A percentile compares a stretch with the other conserved stretches of the same genome.
phyloP scores from a whole-genome alignment of 2,329 filamentous ascomycete species.

The Talaromyces sp. region DNA sequence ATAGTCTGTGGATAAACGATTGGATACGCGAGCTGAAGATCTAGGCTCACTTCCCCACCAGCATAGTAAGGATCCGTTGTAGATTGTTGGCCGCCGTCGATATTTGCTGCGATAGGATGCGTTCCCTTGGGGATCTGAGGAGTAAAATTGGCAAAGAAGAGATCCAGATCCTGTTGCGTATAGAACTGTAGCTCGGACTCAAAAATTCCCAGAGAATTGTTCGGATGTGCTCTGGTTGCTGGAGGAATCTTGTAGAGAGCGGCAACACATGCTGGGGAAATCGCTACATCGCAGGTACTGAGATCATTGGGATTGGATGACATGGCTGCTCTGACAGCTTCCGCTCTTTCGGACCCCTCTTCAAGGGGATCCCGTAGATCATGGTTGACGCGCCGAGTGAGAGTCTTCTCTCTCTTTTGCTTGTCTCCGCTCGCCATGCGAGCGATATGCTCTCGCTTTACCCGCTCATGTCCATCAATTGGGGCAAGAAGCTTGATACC shows the following conservation, averaged over 20 bases:
- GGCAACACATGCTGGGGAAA: constrained; percentile 56
- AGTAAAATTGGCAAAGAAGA: constrained; percentile 48
- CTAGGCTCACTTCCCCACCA: constrained; percentile 51
- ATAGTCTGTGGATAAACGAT: constrained; percentile 53
- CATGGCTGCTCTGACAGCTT: background rate
- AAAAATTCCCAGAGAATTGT: constrained; percentile 53
- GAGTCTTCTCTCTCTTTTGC: background rate
- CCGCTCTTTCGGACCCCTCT: background rate
- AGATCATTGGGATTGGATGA: constrained; percentile 11
- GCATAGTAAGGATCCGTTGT: constrained; percentile 27
- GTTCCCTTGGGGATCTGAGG: constrained; percentile 42
- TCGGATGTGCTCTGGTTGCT: constrained; percentile 33
- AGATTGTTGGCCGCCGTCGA: constrained; percentile 46
- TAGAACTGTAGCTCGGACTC: constrained; percentile 53
- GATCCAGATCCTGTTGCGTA: constrained; percentile 48
- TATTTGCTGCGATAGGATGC: constrained; percentile 44
- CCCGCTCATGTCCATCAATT: constrained; percentile 23
- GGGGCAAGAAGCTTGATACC: constrained; percentile 49
- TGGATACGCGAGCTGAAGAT: constrained; percentile 54
- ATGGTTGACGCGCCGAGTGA: constrained; percentile 15
- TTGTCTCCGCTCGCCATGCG: background rate
- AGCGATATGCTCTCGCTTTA: constrained; percentile 18
- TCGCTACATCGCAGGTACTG: constrained; percentile 50
- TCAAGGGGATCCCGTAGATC: background rate
- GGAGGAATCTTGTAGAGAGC: constrained; percentile 48